Base-by-base conservation (phyloP, 2,329 filamentous ascomycete species). In the Fusarium mexicanum region DNA sequence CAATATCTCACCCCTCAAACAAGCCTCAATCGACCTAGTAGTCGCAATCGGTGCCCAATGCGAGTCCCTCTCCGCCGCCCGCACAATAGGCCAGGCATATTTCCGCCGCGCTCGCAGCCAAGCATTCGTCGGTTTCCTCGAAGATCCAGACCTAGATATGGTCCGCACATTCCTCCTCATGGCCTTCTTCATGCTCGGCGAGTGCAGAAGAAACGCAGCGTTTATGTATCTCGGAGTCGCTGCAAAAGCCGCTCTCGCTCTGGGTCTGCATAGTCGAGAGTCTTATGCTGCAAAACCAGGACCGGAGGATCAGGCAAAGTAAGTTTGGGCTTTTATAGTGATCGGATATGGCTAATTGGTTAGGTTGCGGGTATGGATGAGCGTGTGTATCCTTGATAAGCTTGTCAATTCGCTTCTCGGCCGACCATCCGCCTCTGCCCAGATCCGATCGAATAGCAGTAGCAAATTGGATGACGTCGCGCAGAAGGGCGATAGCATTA, bases 151-250 rank as follows among this genome's bases (percentile, higher is more conserved):
- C 24, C 38, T 79, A 2, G 75, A 79, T 13, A 76, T 79, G 74
- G 75, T 79, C 4, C 65, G 76, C 12, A 67, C 70, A 0, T 79
- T 79, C 33, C 59, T 79, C 7, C 73, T 94, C 81, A 93, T 94
- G 83, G 93, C 90, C 13, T 92, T 92, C 22, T 94, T 92, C 86
- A 91, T 94, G 83, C 88, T 93, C 40, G 89, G 89, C 40, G 77
- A 83, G 46, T 85, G 89, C 69, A 83, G 88, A 71, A 91, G 90
- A 72, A 91, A 94, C 83, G 85, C 89, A 1, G 89, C 89, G 0
- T 91, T 90, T 61, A 90, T 91, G 87, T 91, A 91, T 63, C 78
- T 91, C 6, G 89, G 89, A 0, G 86, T 91, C 14, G 89, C 90
- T 4, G 84, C 87, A 0, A 86, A 88, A 61, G 87, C 89, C 2